Evolutionary conservation across 73 alveolate species (phyloP), one percentile per base, ranked within the genome.

Genomic region (Blepharisma japonicum): DNA sequence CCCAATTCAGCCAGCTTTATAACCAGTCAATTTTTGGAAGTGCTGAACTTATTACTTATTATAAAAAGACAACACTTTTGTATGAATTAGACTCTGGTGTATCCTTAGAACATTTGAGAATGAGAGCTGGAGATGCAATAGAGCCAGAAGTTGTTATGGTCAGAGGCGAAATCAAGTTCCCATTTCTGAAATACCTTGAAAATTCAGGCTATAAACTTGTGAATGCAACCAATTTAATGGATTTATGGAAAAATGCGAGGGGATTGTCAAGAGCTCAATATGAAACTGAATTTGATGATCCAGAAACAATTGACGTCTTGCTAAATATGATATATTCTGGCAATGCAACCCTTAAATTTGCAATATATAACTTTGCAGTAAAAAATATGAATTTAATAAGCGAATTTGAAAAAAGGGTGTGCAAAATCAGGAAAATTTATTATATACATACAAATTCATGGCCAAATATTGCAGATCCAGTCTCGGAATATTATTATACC

Each of bases 131-230:
- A 18, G 11, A 14, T 20, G 14, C 23, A 14, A 39, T 61, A 8
- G 74, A 61, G 46, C 74, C 74, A 14, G 74, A 61, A 61, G 74
- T 61, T 61, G 38, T 61, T 0, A n/a, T 61, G 14, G 47, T 61
- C 4, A 61, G 74, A 61, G 74, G 74, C n/a, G 23, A 61, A 14
- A 61, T 61, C 5, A 61, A 39, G 5, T 39, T 39, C 23, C 23
- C 47, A 8, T n/a, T 61, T n/a, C 2, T 61, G 74, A n/a, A 14
- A 2, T 61, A 61, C 23, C 23, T 20, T 61, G 23, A 61, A 25
- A 25, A 61, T 14, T 9, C 11, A 61, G 74, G 74, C n/a, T 61
- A 14, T 61, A 61, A 61, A 61, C 14, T 61, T 14, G 74, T 61
- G 5, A 61, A 61, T 25, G 39, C 18, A 8, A 39, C 23, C n/a